Percentiles rank a stretch among this genome's conserved stretches.
These are phyloP conservation scores for Bremia lactucae DNA, from an alignment of 352 stramenopile genomes.

Conservation along the genomic window DNA sequence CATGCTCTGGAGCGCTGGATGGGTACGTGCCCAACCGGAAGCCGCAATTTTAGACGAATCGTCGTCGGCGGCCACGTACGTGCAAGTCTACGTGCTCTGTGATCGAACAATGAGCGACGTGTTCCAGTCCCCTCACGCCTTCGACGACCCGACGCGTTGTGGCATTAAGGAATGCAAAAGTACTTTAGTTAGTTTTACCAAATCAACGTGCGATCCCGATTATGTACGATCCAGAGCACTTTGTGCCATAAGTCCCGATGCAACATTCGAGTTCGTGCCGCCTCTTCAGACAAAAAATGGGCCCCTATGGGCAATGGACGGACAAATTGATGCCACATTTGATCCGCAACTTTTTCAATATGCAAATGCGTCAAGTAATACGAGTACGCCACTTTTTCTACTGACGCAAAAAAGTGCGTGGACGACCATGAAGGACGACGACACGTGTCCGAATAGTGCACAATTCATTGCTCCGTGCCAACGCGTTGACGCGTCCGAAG, in stretches of 20 bases:
- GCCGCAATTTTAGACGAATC: not conserved
- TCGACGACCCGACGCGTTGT: conserved; percentile 14
- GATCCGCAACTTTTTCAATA: conserved; percentile 24
- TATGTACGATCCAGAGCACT: conserved; percentile 8
- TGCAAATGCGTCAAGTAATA: not conserved
- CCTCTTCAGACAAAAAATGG: conserved; percentile 3
- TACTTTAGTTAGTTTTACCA: conserved; percentile 19
- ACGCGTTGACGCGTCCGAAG: conserved; percentile 1
- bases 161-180: conserved; percentile 21
- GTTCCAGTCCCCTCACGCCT: conserved; percentile 9
- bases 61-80: conserved; percentile 10
- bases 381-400: conserved; percentile 12
- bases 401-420: conserved; percentile 19
- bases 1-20: conserved; percentile 32
- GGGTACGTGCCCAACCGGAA: conserved; percentile 6
- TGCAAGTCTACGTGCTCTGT: conserved; percentile 33
- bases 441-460: conserved; percentile 14
- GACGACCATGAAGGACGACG: conserved; percentile 11
- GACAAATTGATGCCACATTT: conserved; percentile 22
- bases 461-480: conserved; percentile 25
- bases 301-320: conserved; percentile 24
- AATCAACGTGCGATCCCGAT: conserved; percentile 7
- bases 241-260: conserved; percentile 14
- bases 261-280: not conserved
- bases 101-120: conserved; percentile 32